Conservation (phyloP, 2,329 filamentous ascomycete species). For the Thelonectria discophora region DNA sequence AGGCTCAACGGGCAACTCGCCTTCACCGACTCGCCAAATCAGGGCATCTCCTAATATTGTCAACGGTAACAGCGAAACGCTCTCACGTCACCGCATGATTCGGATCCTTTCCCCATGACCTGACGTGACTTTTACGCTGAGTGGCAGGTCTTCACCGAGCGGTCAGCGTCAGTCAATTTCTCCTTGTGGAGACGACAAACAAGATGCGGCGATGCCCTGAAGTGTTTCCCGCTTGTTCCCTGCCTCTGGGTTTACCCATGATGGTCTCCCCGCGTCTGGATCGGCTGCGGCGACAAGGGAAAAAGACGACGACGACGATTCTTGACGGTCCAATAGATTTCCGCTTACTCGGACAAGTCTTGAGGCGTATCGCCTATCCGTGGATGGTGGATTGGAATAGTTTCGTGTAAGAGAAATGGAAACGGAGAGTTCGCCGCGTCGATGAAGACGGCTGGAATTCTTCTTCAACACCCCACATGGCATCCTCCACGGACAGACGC, state of each 20-base stretch:
- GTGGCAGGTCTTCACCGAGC: constrained; percentile 24
- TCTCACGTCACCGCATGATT: constrained; percentile 34
- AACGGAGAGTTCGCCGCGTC: constrained; percentile 34
- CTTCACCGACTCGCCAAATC: constrained; percentile 27
- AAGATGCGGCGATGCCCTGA: constrained; percentile 22
- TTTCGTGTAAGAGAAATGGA: constrained; percentile 50
- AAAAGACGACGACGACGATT: constrained; percentile 17
- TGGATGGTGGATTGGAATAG: constrained; percentile 40
- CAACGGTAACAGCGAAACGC: constrained; percentile 30
- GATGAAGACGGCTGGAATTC: constrained; percentile 35
- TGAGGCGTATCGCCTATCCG: constrained; percentile 40
- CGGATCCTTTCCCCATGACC: constrained; percentile 22
- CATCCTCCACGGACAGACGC: constrained; percentile 38
- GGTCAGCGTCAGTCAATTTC: constrained; percentile 31
- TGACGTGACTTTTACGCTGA: constrained; percentile 17
- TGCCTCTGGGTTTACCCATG: constrained; percentile 24
- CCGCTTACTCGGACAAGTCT: constrained; percentile 29
- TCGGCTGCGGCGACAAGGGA: constrained; percentile 37
- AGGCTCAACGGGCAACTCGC: constrained; percentile 9
- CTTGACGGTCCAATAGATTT: constrained; percentile 36
- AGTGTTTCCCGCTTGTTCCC: constrained; percentile 14
- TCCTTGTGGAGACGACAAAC: constrained; percentile 29
- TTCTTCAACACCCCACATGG: constrained; percentile 42
- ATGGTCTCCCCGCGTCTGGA: constrained; percentile 26
- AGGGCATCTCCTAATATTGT: constrained; percentile 17